Percentiles rank a stretch among this genome's conserved stretches.
Conservation (phyloP, 2,329 filamentous ascomycete genomes). For the Colletotrichum sp. region DNA sequence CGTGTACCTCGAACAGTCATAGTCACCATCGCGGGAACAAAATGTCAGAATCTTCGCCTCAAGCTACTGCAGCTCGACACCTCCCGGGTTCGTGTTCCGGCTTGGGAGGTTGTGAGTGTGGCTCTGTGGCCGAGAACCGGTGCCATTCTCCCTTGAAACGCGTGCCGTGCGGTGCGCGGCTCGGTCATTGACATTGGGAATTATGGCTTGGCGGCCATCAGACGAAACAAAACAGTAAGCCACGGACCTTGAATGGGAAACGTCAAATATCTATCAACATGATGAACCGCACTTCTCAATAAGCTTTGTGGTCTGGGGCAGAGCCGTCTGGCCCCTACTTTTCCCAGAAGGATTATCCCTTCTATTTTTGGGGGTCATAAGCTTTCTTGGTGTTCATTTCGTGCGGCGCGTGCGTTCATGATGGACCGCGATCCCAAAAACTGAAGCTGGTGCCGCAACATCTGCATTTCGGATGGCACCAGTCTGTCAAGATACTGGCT, state of each 20-base stretch:
- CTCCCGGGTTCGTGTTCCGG: background rate
- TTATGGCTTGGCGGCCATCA: background rate
- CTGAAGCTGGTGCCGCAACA: background rate
- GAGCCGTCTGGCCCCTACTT: background rate
- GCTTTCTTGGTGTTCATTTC: background rate
- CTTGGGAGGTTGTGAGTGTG: background rate
- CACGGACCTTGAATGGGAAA: constrained; percentile 1
- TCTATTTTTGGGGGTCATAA: background rate
- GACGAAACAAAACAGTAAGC: constrained; percentile 13
- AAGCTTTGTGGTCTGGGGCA: background rate
- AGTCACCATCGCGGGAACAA: background rate
- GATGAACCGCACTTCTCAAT: background rate
- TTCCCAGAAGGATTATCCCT: background rate
- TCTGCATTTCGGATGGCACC: constrained; percentile 5
- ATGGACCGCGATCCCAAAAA: background rate
- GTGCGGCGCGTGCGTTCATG: background rate
- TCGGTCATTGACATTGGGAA: background rate
- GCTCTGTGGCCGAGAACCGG: background rate
- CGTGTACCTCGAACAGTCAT: background rate
- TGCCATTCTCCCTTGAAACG: constrained; percentile 9
- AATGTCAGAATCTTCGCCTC: background rate
- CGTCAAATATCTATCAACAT: background rate
- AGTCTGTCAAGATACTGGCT: background rate
- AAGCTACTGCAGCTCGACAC: background rate
- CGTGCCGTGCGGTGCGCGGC: constrained; percentile 6